Percentiles rank a stretch among this genome's conserved stretches.
Conservation (phyloP, 1,139 yeast species). For the Yamadazyma sp. region DNA sequence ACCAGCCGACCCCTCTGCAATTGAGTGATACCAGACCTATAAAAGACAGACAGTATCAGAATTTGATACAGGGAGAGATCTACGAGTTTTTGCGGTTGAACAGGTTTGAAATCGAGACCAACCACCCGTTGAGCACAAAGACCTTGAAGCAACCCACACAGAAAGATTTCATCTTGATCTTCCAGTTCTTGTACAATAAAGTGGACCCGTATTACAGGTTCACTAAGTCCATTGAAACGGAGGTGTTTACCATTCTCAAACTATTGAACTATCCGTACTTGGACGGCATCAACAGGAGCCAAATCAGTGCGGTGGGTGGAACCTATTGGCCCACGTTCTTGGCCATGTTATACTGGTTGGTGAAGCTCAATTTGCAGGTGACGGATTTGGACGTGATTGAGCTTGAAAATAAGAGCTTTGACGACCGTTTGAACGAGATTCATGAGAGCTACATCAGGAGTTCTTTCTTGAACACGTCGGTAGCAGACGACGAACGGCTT, state of each 20-base stretch:
- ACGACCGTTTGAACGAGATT: slow-evolving; percentile 54
- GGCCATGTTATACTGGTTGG: slow-evolving; percentile 81
- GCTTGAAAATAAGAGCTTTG: slow-evolving; percentile 25
- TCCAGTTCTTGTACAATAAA: slow-evolving; percentile 74
- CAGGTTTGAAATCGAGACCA: slow-evolving; percentile 72
- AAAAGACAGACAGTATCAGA: slow-evolving; percentile 69
- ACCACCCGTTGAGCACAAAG: slow-evolving; percentile 64
- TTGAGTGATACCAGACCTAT: slow-evolving; percentile 50
- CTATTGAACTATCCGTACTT: slow-evolving; percentile 75
- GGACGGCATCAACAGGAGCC: slow-evolving; percentile 78
- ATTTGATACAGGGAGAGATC: slow-evolving; percentile 62
- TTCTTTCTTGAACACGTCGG: slow-evolving; percentile 65
- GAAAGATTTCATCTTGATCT: slow-evolving; percentile 75
- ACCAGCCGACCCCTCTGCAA: slow-evolving; percentile 1
- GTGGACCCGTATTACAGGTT: slow-evolving; percentile 81
- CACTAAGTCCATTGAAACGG: slow-evolving; percentile 68
- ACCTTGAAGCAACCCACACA: slow-evolving; percentile 81
- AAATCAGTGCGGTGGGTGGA: slow-evolving; percentile 90
- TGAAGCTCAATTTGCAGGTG: slow-evolving; percentile 53
- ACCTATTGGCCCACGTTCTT: slow-evolving; percentile 84
- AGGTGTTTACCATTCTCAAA: slow-evolving; percentile 67
- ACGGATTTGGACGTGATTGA: slow-evolving; percentile 42
- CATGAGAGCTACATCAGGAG: slow-evolving; percentile 65
- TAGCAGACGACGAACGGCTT: slow-evolving; percentile 54
- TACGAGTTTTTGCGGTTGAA: slow-evolving; percentile 62